Evolutionary conservation across 805 yeast genomes (phyloP).

Genomic region (Saccharomycopsis amapae): DNA sequence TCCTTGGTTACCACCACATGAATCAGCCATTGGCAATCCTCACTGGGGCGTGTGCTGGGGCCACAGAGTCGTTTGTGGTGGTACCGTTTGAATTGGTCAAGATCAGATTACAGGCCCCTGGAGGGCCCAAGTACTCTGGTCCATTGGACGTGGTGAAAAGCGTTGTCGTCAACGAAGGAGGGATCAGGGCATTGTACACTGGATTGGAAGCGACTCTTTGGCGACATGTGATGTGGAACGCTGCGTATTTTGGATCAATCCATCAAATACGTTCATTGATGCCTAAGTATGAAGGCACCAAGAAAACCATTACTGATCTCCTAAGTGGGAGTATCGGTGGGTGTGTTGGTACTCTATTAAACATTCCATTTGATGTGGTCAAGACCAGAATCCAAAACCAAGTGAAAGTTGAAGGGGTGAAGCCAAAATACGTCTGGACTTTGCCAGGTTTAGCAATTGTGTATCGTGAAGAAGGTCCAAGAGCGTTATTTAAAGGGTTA

Average conservation of each 20-base stretch:
- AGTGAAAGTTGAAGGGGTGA: constrained; percentile 58
- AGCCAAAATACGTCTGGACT: constrained; percentile 83
- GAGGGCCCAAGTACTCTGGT: constrained; percentile 65
- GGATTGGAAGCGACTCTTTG: constrained; percentile 95
- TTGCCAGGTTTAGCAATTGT: constrained; percentile 69
- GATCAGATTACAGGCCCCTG: constrained; percentile 84
- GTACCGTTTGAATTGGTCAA: constrained; percentile 97
- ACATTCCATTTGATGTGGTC: constrained; percentile 96
- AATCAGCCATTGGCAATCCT: constrained; percentile 78
- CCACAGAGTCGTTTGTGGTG: constrained; percentile 90
- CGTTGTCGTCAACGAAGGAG: constrained; percentile 68
- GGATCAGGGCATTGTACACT: constrained; percentile 70
- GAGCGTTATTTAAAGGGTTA: constrained; percentile 92
- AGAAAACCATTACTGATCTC: constrained; percentile 79
- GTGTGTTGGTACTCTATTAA: constrained; percentile 86
- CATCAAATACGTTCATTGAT: constrained; percentile 73
- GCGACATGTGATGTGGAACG: constrained; percentile 96
- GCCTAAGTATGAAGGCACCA: constrained; percentile 67
- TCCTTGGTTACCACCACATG: constrained; percentile 61
- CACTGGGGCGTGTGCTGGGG: constrained; percentile 98
- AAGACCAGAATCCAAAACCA: constrained; percentile 89
- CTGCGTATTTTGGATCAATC: constrained; percentile 93
- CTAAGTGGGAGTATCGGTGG: constrained; percentile 95
- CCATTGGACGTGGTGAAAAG: constrained; percentile 74
- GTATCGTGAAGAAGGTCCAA: constrained; percentile 83